Evolutionary conservation across 2,329 filamentous ascomycete genomes (phyloP).

Genomic region (Aspergillus melleus): DNA sequence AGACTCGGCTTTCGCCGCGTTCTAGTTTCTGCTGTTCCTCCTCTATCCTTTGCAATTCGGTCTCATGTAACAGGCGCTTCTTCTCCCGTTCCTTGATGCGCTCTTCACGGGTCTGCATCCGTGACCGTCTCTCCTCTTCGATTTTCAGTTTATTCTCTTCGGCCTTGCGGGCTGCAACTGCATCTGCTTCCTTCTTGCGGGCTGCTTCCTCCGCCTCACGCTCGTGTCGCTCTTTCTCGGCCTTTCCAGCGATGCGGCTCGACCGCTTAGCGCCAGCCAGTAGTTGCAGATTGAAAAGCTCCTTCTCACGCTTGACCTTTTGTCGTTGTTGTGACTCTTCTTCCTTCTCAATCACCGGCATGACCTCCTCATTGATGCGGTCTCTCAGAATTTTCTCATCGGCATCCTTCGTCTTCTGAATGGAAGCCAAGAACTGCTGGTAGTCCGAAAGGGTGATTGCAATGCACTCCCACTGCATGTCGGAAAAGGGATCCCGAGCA

Average conservation of each 20-base stretch:
- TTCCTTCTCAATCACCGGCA: constrained; percentile 81
- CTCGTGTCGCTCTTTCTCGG: constrained; percentile 74
- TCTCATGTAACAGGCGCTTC: constrained; percentile 79
- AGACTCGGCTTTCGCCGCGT: constrained; percentile 61
- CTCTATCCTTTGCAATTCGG: constrained; percentile 76
- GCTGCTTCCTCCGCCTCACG: constrained; percentile 71
- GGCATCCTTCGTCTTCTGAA: constrained; percentile 74
- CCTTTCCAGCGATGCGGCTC: constrained; percentile 78
- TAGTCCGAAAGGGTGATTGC: constrained; percentile 81
- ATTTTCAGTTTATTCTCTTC: constrained; percentile 62
- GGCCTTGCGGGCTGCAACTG: constrained; percentile 61
- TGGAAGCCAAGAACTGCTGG: constrained; percentile 65
- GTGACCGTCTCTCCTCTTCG: constrained; percentile 73
- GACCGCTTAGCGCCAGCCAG: constrained; percentile 94
- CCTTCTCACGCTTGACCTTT: constrained; percentile 72
- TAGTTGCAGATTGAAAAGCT: constrained; percentile 78
- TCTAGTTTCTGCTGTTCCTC: constrained; percentile 68
- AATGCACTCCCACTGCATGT: constrained; percentile 86
- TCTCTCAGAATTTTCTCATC: constrained; percentile 79
- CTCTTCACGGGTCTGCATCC: constrained; percentile 80
- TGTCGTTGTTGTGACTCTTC: constrained; percentile 69
- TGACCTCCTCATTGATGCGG: constrained; percentile 71
- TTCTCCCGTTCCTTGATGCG: constrained; percentile 82
- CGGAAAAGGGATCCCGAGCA: constrained; percentile 66
- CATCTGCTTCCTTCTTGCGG: constrained; percentile 63